A percentile compares a stretch with the other conserved stretches of the same genome.
Evolutionary conservation across 2,329 filamentous ascomycete genomes (phyloP).

Genomic region (Curvularia spicifera): DNA sequence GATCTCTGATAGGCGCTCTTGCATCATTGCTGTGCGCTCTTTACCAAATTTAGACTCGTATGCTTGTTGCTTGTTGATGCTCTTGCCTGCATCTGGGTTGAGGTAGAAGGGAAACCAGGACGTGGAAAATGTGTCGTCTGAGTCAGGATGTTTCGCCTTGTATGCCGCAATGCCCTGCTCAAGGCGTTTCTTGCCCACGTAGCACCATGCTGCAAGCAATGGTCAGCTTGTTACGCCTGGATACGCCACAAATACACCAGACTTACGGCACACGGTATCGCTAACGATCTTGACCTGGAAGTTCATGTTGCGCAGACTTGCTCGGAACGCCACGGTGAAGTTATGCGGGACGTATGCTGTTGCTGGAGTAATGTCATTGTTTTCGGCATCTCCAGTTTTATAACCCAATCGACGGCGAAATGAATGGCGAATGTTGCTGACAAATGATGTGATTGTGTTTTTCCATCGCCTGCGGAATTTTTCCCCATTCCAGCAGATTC

Average conservation of each 20-base stretch:
- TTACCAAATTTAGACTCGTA: constrained; percentile 70
- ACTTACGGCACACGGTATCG: constrained; percentile 79
- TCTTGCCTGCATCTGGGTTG: constrained; percentile 67
- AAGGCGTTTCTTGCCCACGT: constrained; percentile 78
- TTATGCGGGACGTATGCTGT: constrained; percentile 4
- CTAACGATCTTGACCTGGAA: constrained; percentile 77
- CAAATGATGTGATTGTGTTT: constrained; percentile 24
- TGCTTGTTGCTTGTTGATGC: constrained; percentile 61
- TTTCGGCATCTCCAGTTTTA: constrained; percentile 13
- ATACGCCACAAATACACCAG: not conserved
- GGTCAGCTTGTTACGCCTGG: constrained; percentile 8
- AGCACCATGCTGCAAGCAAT: constrained; percentile 58
- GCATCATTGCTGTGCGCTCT: constrained; percentile 64
- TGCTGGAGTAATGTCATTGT: constrained; percentile 7
- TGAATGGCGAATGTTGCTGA: constrained; percentile 23
- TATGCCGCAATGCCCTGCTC: constrained; percentile 73
- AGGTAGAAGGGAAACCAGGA: constrained; percentile 84
- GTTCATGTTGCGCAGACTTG: constrained; percentile 53
- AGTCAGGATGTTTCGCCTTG: constrained; percentile 64
- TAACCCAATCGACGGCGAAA: constrained; percentile 10
- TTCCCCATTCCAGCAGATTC: constrained; percentile 5
- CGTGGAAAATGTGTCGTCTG: constrained; percentile 72
- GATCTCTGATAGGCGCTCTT: constrained; percentile 62
- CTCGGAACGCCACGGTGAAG: constrained; percentile 46
- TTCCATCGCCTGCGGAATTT: constrained; percentile 7